Evolutionary conservation across 345 rosid species (phyloP), one percentile per base, ranked within the genome.

Genomic region (Dovyalis caffra): DNA sequence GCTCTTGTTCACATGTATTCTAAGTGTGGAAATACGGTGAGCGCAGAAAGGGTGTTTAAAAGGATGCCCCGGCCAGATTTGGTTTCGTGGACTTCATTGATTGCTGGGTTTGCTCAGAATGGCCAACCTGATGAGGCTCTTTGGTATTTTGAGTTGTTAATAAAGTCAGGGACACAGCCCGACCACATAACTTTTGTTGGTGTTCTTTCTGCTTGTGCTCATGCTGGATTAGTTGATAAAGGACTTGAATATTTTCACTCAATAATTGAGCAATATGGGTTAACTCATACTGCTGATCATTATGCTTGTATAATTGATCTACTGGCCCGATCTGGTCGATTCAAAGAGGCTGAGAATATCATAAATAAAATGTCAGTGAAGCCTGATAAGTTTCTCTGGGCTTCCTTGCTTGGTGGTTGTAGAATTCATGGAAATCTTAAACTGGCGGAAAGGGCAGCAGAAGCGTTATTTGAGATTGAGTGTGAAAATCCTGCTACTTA

Each of bases 401-500:
- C 97, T 71, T 90, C 97, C 1, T 79, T 94, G 83, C 91, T 92
- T 12, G 97, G 97, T 64, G 97, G 97, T 57, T 94, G 95, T 73
- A 81, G 90, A 81, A 92, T 88, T 76, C 93, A 92, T 80, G 87
- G 90, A 71, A 89, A 90, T 77, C 76, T 90, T 68, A 87, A 87
- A 61, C 83, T 94, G 72, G 97, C 97, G 0, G 85, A 87, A 82
- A 80, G 66, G 87, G 97, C 97, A 14, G 88, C 95, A 33, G 82
- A 82, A 75, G 95, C 93, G 73, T 83, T 94, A 74, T 87, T 92
- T 38, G 74, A 86, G 78, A 90, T 94, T 45, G 98, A 94, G 66
- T 97, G 95, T 0, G 87, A 89, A 76, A 94, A 94, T 78, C 93
- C 97, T 5, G 97, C 92, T 37, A 92, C 98, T 43, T 94, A 92